Evolutionary conservation across 2,329 filamentous ascomycete species (phyloP).

Genomic region (Claviceps pazoutovae): DNA sequence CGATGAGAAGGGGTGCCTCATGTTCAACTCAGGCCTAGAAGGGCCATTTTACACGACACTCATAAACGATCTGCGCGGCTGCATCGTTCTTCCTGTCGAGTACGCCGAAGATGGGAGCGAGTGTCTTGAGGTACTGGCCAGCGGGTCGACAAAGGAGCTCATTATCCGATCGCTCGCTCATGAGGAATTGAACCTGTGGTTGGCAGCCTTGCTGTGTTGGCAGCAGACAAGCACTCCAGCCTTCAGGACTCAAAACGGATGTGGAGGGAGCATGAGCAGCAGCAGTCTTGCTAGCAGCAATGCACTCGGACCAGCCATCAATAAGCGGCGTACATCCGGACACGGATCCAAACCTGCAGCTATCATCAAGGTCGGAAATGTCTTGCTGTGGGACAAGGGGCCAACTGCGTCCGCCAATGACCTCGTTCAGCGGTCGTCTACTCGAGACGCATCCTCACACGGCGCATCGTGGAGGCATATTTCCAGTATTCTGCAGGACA

Average conservation of each 20-base stretch:
- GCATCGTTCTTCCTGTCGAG: conserved; percentile 48
- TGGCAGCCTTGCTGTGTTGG: conserved; percentile 70
- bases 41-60: conserved; percentile 51
- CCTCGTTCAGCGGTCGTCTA: conserved; percentile 43
- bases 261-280: conserved; percentile 12
- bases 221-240: conserved; percentile 55
- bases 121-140: conserved; percentile 40
- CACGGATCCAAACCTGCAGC: conserved; percentile 32
- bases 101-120: conserved; percentile 27
- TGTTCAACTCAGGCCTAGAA: conserved; percentile 58
- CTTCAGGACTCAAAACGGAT: conserved; percentile 36
- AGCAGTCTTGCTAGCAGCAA: conserved; percentile 19
- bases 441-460: conserved; percentile 38
- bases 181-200: conserved; percentile 64
- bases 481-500: conserved; percentile 87
- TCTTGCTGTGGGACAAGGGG: conserved; percentile 82
- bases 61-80: conserved; percentile 62
- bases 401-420: conserved; percentile 38
- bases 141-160: conserved; percentile 42
- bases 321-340: conserved; percentile 23
- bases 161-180: conserved; percentile 49
- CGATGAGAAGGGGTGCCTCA: conserved; percentile 57
- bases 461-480: conserved; percentile 68
- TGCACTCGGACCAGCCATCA: conserved; percentile 24
- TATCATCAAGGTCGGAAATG: conserved; percentile 90